phyloP scores from a whole-genome alignment of 23 red algal species.

The Agarophyton chilense region DNA sequence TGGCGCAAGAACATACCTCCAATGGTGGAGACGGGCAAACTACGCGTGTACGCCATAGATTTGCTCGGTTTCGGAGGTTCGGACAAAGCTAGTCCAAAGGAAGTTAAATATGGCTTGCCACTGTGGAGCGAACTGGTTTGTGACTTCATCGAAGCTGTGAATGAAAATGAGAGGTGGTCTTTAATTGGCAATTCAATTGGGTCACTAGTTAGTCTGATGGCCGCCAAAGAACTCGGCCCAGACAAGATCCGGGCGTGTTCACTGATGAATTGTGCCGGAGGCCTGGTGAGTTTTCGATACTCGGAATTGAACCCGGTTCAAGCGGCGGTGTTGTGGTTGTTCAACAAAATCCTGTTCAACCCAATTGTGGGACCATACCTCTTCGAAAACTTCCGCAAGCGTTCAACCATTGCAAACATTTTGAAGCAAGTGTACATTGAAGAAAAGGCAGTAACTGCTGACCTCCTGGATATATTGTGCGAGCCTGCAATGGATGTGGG shows the following conservation, averaged over 20 bases:
- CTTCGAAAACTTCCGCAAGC: slow-evolving; percentile 86
- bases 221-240: slow-evolving; percentile 61
- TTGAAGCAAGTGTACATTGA: slow-evolving; percentile 85
- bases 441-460: slow-evolving; percentile 68
- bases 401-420: slow-evolving; percentile 64
- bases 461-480: slow-evolving; percentile 82
- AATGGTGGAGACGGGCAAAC: slow-evolving; percentile 61
- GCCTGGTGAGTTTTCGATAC: slow-evolving; percentile 83
- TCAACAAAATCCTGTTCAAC: slow-evolving; percentile 74
- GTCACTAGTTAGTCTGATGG: slow-evolving; percentile 69
- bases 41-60: slow-evolving; percentile 89
- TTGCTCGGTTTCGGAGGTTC: slow-evolving; percentile 94
- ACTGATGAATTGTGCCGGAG: slow-evolving; percentile 97
- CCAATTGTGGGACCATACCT: slow-evolving; percentile 64
- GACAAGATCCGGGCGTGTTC: slow-evolving; percentile 40
- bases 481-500: slow-evolving; percentile 79
- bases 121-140: slow-evolving; percentile 81
- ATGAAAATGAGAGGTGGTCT: slow-evolving; percentile 67
- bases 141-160: slow-evolving; percentile 77
- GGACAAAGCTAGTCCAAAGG: slow-evolving; percentile 66
- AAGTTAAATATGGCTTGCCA: slow-evolving; percentile 74
- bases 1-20: slow-evolving; percentile 87
- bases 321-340: slow-evolving; percentile 51
- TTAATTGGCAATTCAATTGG: slow-evolving; percentile 96
- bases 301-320: slow-evolving; percentile 77